phyloP scores from a whole-genome alignment of 768 basidiomycete species.

The Clathrus columnatus region DNA sequence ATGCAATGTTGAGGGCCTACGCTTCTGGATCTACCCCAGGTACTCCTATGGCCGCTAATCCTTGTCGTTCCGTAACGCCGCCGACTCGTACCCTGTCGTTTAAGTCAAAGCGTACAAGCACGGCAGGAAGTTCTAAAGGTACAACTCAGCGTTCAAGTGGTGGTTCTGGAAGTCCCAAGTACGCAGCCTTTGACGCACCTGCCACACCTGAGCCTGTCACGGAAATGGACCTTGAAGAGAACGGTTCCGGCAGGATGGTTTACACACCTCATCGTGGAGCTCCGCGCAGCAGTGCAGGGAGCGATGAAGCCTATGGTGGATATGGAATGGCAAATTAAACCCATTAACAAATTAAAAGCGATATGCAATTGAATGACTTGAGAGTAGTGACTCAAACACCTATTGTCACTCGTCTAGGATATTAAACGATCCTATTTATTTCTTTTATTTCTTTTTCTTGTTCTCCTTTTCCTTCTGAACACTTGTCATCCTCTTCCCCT shows the following conservation, averaged over 20 bases:
- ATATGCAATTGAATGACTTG: not conserved
- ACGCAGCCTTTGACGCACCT: conserved; percentile 6
- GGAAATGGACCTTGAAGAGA: not conserved
- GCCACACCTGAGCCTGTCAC: not conserved
- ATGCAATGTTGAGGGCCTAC: conserved; percentile 71
- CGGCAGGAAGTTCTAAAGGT: not conserved
- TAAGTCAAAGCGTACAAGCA: not conserved
- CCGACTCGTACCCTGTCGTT: not conserved
- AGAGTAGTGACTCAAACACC: too few species aligned
- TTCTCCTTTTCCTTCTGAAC: not conserved
- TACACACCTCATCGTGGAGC: not conserved
- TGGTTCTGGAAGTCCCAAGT: not conserved
- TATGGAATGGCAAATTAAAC: not conserved
- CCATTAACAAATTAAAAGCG: not conserved
- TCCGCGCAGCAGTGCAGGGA: not conserved
- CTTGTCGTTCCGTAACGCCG: not conserved
- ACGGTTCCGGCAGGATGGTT: not conserved
- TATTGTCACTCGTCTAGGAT: too few species aligned
- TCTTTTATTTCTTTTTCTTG: not conserved
- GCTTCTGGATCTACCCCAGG: conserved; percentile 29
- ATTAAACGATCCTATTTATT: too few species aligned
- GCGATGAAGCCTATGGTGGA: not conserved
- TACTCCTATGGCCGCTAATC: conserved; percentile 15
- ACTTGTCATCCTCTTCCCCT: not conserved
- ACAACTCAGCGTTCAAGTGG: not conserved